Conservation (phyloP, 768 basidiomycete species). For the Boletus insuetus region DNA sequence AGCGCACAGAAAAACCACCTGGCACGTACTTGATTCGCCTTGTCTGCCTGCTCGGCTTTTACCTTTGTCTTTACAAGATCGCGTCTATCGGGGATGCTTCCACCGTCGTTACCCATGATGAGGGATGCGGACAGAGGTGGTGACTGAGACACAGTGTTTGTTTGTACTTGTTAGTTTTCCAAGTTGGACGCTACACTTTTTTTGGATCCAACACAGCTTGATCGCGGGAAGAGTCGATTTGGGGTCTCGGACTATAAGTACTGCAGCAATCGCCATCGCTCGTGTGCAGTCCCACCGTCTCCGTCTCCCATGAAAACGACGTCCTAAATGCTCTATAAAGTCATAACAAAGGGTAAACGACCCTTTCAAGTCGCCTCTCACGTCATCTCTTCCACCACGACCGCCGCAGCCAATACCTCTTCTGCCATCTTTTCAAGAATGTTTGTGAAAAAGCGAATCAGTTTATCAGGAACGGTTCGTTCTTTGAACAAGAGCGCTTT, state of each 20-base stretch:
- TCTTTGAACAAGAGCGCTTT: constrained; percentile 26
- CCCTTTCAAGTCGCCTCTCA: constrained; percentile 56
- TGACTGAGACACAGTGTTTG: no score
- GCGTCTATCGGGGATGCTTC: constrained; percentile 81
- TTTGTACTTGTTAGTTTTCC: constrained; percentile 26
- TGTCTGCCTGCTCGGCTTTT: constrained; percentile 89
- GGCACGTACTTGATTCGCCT: constrained; percentile 83
- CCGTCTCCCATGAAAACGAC: constrained; percentile 17
- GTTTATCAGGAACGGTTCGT: constrained; percentile 31
- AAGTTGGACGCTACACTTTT: constrained; percentile 18
- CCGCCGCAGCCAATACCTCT: constrained; percentile 31
- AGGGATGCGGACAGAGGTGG: background rate
- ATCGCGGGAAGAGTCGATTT: constrained; percentile 6
- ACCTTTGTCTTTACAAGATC: constrained; percentile 72
- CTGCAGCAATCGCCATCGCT: background rate
- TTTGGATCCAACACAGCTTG: background rate
- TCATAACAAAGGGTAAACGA: constrained; percentile 43
- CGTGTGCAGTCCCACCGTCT: constrained; percentile 2
- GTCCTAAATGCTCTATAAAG: constrained; percentile 31
- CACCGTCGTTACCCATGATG: constrained; percentile 84
- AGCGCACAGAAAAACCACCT: constrained; percentile 93
- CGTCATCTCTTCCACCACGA: constrained; percentile 28
- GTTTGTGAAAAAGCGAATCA: constrained; percentile 32
- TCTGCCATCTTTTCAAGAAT: constrained; percentile 31
- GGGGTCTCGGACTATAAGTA: constrained; percentile 5